These are phyloP conservation scores for Pleurotus salmoneostramineus DNA, from an alignment of 768 basidiomycete species.

Conservation along the genomic window DNA sequence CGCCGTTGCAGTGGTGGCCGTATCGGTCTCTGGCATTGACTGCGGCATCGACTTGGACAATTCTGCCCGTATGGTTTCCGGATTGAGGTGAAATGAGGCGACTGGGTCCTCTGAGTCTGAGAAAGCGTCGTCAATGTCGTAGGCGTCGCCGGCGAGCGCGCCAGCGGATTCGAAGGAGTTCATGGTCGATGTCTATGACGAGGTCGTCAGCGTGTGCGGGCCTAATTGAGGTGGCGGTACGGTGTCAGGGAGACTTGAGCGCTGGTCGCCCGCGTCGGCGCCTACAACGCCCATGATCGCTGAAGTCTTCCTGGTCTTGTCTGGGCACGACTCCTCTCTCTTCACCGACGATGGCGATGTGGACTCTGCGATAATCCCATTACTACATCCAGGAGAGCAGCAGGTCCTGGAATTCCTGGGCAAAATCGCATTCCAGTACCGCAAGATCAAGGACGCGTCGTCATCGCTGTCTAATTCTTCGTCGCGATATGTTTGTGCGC, in stretches of 20 bases:
- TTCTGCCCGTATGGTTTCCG: slow-evolving; percentile 59
- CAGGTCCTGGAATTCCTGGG: slow-evolving; percentile 81
- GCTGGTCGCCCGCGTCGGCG: too few relatives aligned
- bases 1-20: slow-evolving; percentile 22
- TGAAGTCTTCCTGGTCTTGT: slow-evolving; percentile 82
- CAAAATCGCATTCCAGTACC: slow-evolving; percentile 70
- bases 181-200: neutral
- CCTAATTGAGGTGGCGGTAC: neutral
- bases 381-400: slow-evolving; percentile 87
- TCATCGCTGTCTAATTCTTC: slow-evolving; percentile 49
- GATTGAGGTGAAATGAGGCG: slow-evolving; percentile 48
- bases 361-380: slow-evolving; percentile 59
- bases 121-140: slow-evolving; percentile 68
- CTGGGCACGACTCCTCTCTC: slow-evolving; percentile 84
- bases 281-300: slow-evolving; percentile 92
- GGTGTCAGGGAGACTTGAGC: neutral
- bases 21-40: slow-evolving; percentile 27
- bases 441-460: slow-evolving; percentile 61
- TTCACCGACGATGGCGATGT: slow-evolving; percentile 60
- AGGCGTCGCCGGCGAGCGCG: slow-evolving; percentile 19
- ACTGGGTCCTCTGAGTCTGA: slow-evolving; percentile 52
- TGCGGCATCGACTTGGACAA: slow-evolving; percentile 43
- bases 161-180: slow-evolving; percentile 3
- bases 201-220: neutral
- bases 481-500: slow-evolving; percentile 76